Conservation (phyloP, 805 yeast genomes). For the Yarrowia osloensis region DNA sequence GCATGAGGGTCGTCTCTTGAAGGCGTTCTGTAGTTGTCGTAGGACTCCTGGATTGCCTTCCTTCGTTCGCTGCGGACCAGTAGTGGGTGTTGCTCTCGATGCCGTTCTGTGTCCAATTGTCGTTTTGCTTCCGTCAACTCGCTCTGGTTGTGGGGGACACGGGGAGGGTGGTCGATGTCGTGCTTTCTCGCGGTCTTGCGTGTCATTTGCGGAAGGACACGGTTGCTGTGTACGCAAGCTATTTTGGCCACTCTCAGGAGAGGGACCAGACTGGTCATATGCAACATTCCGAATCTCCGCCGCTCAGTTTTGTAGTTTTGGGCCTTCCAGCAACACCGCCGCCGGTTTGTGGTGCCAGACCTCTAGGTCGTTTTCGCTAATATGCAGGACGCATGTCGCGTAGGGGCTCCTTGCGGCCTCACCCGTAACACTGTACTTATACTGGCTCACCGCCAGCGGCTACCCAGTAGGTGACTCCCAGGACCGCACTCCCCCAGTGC, state of each 20-base stretch:
- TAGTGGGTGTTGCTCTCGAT: too few relatives aligned
- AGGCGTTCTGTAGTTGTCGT: background rate
- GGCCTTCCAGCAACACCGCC: background rate
- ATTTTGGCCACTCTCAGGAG: background rate
- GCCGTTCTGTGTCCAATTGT: background rate
- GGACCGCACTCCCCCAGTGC: too few relatives aligned
- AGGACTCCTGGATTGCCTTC: background rate
- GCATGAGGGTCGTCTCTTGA: background rate
- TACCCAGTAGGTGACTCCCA: too few relatives aligned
- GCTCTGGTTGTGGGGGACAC: too few relatives aligned
- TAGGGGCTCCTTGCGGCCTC: background rate
- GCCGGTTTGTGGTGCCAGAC: background rate
- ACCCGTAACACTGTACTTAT: background rate
- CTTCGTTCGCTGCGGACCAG: background rate
- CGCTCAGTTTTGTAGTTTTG: background rate
- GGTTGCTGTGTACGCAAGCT: background rate
- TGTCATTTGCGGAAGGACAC: background rate
- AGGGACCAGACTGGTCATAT: background rate
- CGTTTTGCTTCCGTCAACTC: background rate
- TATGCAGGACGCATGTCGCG: background rate
- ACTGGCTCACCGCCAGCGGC: too few relatives aligned
- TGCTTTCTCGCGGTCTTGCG: background rate
- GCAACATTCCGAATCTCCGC: background rate
- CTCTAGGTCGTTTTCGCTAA: background rate
- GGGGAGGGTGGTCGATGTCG: background rate